Evolutionary conservation across 73 alveolate species (phyloP).

Genomic region (Uronychia binucleata): DNA sequence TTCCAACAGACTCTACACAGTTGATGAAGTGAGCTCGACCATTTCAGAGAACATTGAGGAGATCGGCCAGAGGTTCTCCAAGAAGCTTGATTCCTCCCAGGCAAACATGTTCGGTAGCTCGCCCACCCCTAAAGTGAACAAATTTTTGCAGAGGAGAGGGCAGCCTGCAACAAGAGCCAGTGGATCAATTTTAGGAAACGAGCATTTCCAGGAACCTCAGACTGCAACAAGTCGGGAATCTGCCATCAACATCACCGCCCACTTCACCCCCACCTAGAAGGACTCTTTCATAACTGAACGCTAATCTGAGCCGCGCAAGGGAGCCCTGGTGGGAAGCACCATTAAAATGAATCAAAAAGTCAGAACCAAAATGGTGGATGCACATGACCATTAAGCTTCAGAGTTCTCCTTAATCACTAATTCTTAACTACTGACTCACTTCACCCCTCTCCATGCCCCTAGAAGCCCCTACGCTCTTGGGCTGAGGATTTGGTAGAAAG

Average conservation of each 20-base stretch:
- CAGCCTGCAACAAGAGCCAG: background rate
- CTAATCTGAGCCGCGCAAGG: background rate
- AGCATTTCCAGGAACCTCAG: background rate
- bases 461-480: background rate
- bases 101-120: background rate
- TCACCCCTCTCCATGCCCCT: background rate
- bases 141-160: background rate
- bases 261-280: background rate
- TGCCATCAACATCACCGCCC: background rate
- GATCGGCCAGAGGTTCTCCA: background rate
- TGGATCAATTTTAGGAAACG: background rate
- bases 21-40: conserved; percentile 59
- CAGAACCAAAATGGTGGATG: background rate
- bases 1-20: conserved; percentile 61
- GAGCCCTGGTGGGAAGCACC: background rate
- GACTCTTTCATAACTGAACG: background rate
- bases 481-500: background rate
- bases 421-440: conserved; percentile 2
- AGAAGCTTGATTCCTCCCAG: background rate
- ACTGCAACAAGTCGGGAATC: background rate
- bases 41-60: conserved; percentile 15
- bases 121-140: background rate
- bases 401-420: background rate
- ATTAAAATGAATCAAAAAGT: background rate
- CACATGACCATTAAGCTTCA: background rate